A percentile compares a stretch with the other conserved stretches of the same genome.
These are phyloP conservation scores for Daldinia loculata DNA, from an alignment of 495 filamentous ascomycete genomes.

Conservation along the genomic window DNA sequence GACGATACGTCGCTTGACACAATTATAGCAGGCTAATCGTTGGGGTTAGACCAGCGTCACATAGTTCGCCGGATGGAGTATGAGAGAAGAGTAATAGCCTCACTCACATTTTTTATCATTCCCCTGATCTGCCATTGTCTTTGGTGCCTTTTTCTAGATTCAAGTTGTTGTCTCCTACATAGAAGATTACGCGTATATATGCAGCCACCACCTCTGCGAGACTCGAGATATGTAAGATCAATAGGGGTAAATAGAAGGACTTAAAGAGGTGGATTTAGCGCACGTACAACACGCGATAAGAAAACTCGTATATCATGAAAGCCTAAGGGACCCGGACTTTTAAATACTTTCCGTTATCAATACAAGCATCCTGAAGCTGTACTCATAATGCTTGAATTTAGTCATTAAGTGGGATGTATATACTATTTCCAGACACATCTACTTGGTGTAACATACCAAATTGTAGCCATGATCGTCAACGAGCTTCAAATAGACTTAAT, in stretches of 20 bases:
- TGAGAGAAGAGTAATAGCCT: background rate
- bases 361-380: background rate
- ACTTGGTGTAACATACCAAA: background rate
- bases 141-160: background rate
- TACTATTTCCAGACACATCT: background rate
- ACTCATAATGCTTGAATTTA: background rate
- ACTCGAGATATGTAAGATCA: background rate
- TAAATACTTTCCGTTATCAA: background rate
- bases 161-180: background rate
- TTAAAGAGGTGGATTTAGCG: background rate
- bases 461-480: background rate
- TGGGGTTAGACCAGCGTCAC: background rate
- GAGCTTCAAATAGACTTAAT: background rate
- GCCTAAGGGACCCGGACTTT: background rate
- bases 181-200: background rate
- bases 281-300: background rate
- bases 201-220: background rate
- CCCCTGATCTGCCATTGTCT: background rate
- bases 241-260: conserved; percentile 2
- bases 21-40: conserved; percentile 20
- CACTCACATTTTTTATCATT: background rate
- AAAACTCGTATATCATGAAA: background rate
- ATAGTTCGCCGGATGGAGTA: background rate
- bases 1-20: conserved; percentile 22
- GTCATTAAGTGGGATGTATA: background rate